Evolutionary conservation across 2,329 filamentous ascomycete species (phyloP), one percentile per base, ranked within the genome.

Genomic region (Fusarium mundagurra): DNA sequence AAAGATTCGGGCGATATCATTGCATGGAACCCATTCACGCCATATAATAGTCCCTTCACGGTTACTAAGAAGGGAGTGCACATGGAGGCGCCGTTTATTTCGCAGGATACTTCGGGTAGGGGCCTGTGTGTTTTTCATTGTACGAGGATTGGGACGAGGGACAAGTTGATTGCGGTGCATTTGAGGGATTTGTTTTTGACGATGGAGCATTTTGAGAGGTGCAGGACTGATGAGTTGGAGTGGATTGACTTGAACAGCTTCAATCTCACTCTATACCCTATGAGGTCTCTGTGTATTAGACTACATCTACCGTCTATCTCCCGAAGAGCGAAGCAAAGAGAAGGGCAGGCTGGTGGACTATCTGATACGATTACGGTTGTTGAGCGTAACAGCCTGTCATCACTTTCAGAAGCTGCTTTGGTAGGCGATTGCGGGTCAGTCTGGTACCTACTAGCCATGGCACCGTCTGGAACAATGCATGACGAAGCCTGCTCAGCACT

Each of bases 201-300:
- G 1, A 74, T 74, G 57, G 72, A 74, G 3, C 71, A 74, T 12
- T 74, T 63, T 12, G 51, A 74, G 24, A 55, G 72, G 4, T 59
- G 51, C 10, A 43, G 12, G 5, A 39, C 11, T 7, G 20, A 47
- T 3, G 27, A 64, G 6, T 13, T 74, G 1, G 22, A 57, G 3
- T 47, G 51, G 43, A 9, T 71, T 8, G n/a, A 64, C 33, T 7
- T 74, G 1, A 3, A 43, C 8, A 34, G 24, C 3, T 69, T 74
- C 4, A 61, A 18, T 0, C 39, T 60, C 2, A 47, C 39, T 0
- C 43, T 54, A 13, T 58, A 57, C 2, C 67, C 55, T 2, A 38
- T 33, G 2, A 47, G 60, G 6, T 16, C 41, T 2, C 5, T 74
- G 0, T 74, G 57, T 12, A 44, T 74, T 5, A 27, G 47, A 5